Evolutionary conservation across 306 rosid species (phyloP).

Genomic region (Prunus mongolica): DNA sequence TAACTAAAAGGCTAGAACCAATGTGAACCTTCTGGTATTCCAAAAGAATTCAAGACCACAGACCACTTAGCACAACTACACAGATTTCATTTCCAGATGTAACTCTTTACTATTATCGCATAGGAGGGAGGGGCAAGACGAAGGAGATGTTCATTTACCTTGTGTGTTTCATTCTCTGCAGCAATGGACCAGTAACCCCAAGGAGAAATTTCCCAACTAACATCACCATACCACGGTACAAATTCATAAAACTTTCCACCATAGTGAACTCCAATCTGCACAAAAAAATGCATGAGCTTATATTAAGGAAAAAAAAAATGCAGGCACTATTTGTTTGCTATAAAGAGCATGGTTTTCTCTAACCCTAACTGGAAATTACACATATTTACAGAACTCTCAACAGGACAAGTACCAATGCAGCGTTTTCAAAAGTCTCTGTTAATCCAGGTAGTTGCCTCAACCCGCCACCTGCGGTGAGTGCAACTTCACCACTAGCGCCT

Average conservation of each 20-base stretch:
- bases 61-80: background rate
- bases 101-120: background rate
- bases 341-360: background rate
- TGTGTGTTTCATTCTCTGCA: conserved; percentile 64
- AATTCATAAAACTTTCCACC: conserved; percentile 82
- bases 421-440: conserved; percentile 65
- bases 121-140: background rate
- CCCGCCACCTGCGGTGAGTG: conserved; percentile 85
- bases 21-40: background rate
- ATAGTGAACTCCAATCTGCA: conserved; percentile 82
- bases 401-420: conserved; percentile 67
- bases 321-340: background rate
- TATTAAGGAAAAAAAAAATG: background rate
- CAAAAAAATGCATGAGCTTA: conserved; percentile 4
- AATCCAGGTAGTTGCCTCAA: conserved; percentile 81
- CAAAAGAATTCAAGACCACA: background rate
- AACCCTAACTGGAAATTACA: background rate
- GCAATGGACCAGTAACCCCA: conserved; percentile 82
- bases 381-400: conserved; percentile 1
- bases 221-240: conserved; percentile 87
- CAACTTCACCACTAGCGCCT: conserved; percentile 76
- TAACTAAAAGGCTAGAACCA: background rate
- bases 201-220: conserved; percentile 75
- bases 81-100: background rate
- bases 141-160: conserved; percentile 44